Conservation (phyloP, 2,329 filamentous ascomycete genomes). For the Scedosporium boydii region DNA sequence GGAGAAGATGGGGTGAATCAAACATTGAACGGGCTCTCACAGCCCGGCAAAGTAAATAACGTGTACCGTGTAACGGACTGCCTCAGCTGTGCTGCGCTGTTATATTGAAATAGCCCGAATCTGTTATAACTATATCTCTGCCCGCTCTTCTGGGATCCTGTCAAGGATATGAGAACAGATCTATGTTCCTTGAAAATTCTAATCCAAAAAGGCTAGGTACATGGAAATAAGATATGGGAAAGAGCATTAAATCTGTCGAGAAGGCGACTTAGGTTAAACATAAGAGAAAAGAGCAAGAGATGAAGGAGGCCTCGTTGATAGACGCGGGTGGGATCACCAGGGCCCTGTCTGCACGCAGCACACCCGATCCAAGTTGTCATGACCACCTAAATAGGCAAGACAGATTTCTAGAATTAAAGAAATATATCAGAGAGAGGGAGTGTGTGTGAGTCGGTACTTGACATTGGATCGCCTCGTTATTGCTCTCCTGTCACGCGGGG, state of each 20-base stretch:
- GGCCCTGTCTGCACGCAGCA: too few species aligned
- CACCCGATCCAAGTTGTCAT: too few species aligned
- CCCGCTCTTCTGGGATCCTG: not conserved
- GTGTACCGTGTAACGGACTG: not conserved
- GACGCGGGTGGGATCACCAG: too few species aligned
- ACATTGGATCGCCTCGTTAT: not conserved
- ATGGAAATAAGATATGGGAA: too few species aligned
- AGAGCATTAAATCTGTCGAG: too few species aligned
- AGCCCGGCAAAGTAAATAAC: not conserved
- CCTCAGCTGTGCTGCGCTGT: not conserved
- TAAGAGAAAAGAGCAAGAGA: too few species aligned
- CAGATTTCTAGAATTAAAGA: not conserved
- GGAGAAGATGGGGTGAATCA: not conserved
- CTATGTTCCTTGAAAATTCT: not conserved
- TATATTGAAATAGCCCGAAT: not conserved
- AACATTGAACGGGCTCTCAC: not conserved
- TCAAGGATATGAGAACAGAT: not conserved
- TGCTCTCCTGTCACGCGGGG: not conserved
- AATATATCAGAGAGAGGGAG: not conserved
- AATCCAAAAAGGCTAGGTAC: too few species aligned
- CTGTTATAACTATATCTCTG: not conserved
- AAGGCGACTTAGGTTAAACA: too few species aligned
- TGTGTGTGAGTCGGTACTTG: not conserved
- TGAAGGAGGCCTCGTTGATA: too few species aligned
- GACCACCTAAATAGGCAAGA: not conserved